Evolutionary conservation across 192 early-diverging fungal species (phyloP).

Genomic region (Endogone sp.): DNA sequence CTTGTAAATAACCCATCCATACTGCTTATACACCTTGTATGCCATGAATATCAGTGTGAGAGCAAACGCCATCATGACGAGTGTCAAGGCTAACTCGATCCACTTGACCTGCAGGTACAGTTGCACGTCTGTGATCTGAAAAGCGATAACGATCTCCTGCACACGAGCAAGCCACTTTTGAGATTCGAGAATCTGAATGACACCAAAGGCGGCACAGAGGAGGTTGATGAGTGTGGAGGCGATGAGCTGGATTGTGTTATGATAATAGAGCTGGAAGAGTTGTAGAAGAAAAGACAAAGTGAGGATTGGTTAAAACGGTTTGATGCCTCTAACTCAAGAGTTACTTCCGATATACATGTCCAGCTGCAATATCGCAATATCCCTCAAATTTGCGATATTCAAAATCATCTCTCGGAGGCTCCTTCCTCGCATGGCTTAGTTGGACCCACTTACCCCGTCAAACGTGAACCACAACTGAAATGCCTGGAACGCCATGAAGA

Average conservation of each 20-base stretch:
- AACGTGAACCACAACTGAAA: conserved; percentile 4
- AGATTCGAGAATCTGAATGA: conserved; percentile 1
- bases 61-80: not conserved
- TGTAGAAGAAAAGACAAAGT: not conserved
- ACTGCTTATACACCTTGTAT: not conserved
- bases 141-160: not conserved
- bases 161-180: not conserved
- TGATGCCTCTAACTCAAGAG: no score
- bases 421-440: no score
- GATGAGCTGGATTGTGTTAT: conserved; percentile 1
- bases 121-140: not conserved
- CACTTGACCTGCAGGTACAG: not conserved
- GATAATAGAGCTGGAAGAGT: not conserved
- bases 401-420: no score
- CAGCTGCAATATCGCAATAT: no score
- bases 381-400: no score
- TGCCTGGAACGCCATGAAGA: not conserved
- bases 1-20: conserved; percentile 2
- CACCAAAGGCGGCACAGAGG: not conserved
- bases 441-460: not conserved
- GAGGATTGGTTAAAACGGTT: no score
- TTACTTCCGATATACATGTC: no score
- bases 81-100: not conserved
- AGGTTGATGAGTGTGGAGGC: not conserved
- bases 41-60: not conserved